Evolutionary conservation across 768 basidiomycete species (phyloP).

Genomic region (Rhizopogon vesiculosus): DNA sequence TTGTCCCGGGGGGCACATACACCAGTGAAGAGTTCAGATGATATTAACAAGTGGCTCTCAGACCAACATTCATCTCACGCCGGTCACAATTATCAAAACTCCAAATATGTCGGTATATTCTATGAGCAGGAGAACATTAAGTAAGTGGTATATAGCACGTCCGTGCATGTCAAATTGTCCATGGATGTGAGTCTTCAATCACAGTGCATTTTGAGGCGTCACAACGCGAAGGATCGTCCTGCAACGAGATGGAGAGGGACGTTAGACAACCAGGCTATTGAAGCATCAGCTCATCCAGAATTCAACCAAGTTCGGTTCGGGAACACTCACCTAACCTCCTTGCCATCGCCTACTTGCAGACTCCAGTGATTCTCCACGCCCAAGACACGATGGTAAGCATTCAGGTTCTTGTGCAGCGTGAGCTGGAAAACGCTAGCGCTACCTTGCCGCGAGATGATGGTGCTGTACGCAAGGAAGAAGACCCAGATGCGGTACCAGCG

Average conservation of each 20-base stretch:
- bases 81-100: neutral
- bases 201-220: too few species aligned
- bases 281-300: neutral
- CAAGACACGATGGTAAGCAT: slow-evolving; percentile 88
- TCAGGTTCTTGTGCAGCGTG: slow-evolving; percentile 97
- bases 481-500: slow-evolving; percentile 91
- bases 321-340: slow-evolving; percentile 5
- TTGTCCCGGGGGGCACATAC: too few species aligned
- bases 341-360: slow-evolving; percentile 50
- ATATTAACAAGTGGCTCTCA: too few species aligned
- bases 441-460: slow-evolving; percentile 87
- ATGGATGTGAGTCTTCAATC: too few species aligned
- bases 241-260: too few species aligned
- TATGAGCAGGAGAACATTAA: neutral
- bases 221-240: too few species aligned
- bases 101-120: neutral
- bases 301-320: neutral
- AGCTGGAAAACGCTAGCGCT: slow-evolving; percentile 93
- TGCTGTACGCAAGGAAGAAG: slow-evolving; percentile 92
- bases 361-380: slow-evolving; percentile 81
- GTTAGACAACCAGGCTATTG: neutral
- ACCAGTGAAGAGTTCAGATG: too few species aligned
- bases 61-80: too few species aligned
- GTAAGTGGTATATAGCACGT: neutral
- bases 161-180: neutral